Base-by-base conservation (phyloP, 306 rosid species). In the Quercus variabilis region DNA sequence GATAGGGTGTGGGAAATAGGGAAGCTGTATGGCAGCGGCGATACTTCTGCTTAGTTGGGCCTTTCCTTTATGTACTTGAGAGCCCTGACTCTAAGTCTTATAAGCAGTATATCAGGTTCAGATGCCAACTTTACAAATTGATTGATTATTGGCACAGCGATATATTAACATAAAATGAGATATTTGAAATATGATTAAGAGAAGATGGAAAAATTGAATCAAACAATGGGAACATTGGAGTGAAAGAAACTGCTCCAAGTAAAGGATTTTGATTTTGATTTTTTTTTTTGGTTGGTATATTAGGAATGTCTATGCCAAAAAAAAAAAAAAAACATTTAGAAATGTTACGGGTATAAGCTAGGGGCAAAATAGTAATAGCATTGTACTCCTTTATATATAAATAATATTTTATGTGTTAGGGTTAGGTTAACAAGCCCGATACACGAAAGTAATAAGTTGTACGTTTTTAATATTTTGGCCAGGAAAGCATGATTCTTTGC, bases 1-100 rank as follows among this genome's bases (percentile, higher is more conserved):
- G 17, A 78, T 73, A 95, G 99, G 99, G 99, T 82, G 92, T 95
- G 51, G 99, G 99, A 78, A 91, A 81, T 65, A 90, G 99, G 82
- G 99, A 93, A 83, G 99, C 99, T 67, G 90, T 89, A 49, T 95
- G 99, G 99, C 93, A 91, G 85, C 86, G 89, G 31, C 91, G 96
- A 74, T 95, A 95, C 83, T 35, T 90, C 74, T 93, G 94, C 89
- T 85, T 95, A 69, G 94, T 90, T 75, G 99, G 99, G 85, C 96
- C 93, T 71, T 95, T 87, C 71, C 91, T 95, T 73, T 95, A 95
- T 85, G 89, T 90, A 63, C 97, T 95, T 55, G 99, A 95, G 79
- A 79, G 89, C 83, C 98, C 99, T 76, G 83, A 77, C 83, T 91
- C 98, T 4, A 92, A 89, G 78, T 86, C 99, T 55, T 95, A 93